Base-by-base conservation (phyloP, 2,329 filamentous ascomycete genomes). In the Exserohilum turcica region DNA sequence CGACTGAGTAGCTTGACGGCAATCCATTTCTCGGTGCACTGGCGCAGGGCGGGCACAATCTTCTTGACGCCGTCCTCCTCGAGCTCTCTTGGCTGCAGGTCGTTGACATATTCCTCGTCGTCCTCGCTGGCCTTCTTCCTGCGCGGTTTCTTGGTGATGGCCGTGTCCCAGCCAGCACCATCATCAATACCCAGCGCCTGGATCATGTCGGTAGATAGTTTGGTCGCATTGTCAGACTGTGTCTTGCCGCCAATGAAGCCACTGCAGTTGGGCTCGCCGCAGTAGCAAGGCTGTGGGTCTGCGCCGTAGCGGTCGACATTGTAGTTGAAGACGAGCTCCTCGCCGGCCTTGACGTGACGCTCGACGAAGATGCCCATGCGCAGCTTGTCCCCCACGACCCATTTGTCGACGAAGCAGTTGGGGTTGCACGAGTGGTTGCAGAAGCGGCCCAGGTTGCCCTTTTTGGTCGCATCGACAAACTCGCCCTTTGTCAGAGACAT, bases 11-110 rank as follows among this genome's bases (percentile, higher is more conserved):
- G 80, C 77, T 97, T 97, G 76, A 97, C 92, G 2, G 91, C 92
- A 74, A 99, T 97, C 94, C 94, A 99, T 76, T 97, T 97, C 81
- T 99, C 94, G 76, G 96, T 96, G 82, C 91, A 96, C 74, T 97
- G 93, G 86, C 96, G 92, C 54, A 99, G 85, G 47, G 92, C 89
- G 19, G 93, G 92, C 91, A 97, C 96, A 74, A 97, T 91, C 77
- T 95, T 96, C 67, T 89, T 91, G 56, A 95, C 91, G 58, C 89
- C 91, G 54, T 88, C 85, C 67, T 94, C 90, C 61, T 91, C 87
- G 54, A 97, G 83, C 42, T 84, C 86, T 68, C 87, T 90, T 45
- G 90, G 87, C 73, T 93, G 85, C 56, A 95, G 83, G 73, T 91
- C 92, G 75, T 92, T 94, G 74, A 97, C 88, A 70, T 97, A 97